Evolutionary conservation across 2,329 filamentous ascomycete genomes (phyloP).

Genomic region (Fusarium pilosicola): DNA sequence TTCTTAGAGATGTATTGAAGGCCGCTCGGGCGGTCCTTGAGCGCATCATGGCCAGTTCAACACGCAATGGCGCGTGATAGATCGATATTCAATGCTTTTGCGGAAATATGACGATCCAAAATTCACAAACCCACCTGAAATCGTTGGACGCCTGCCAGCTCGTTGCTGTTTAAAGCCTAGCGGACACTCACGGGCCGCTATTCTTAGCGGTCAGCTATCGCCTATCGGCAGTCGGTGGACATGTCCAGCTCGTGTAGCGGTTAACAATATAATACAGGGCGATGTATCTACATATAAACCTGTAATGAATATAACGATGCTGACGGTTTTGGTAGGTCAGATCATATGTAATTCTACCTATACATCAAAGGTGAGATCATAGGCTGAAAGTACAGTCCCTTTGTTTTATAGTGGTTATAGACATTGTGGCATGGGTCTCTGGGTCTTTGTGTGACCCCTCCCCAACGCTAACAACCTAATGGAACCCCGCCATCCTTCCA

Average conservation of each 20-base stretch:
- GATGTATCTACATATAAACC: not conserved
- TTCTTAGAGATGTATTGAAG: conserved; percentile 23
- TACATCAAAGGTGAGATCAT: not conserved
- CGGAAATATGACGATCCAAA: conserved; percentile 22
- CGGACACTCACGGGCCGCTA: conserved; percentile 31
- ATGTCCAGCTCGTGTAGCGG: conserved; percentile 17
- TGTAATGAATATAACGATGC: not conserved
- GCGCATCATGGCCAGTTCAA: conserved; percentile 45
- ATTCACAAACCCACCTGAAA: conserved; percentile 7
- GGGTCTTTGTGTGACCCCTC: conserved; percentile 30
- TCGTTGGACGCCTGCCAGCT: conserved; percentile 28
- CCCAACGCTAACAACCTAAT: conserved; percentile 24
- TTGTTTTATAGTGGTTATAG: conserved; percentile 11
- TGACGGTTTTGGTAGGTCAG: not conserved
- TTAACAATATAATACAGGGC: conserved; percentile 8
- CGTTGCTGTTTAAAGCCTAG: conserved; percentile 41
- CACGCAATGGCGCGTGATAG: conserved; percentile 27
- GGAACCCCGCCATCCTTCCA: conserved; percentile 36
- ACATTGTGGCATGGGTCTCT: conserved; percentile 27
- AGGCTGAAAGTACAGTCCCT: not conserved
- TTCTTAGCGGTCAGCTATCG: conserved; percentile 28
- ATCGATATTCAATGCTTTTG: not conserved
- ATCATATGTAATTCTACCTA: not conserved
- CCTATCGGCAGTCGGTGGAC: conserved; percentile 2
- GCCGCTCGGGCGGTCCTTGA: conserved; percentile 37